Percentiles rank a stretch among this genome's conserved stretches.
Conservation (phyloP, 352 stramenopile genomes). For the Ochromonadaceae sp. region DNA sequence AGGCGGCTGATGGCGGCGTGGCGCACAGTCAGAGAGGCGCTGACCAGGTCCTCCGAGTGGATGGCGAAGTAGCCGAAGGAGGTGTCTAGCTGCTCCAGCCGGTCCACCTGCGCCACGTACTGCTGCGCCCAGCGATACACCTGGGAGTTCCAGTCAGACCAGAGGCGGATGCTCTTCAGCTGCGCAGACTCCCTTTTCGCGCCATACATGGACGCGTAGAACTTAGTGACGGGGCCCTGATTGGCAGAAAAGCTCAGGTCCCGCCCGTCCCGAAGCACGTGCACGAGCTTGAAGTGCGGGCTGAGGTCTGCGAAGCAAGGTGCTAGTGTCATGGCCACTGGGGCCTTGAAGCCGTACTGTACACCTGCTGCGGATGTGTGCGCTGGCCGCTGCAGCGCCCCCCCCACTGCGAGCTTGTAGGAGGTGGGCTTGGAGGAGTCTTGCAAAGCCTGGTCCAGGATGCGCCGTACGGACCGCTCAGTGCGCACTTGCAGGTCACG, state of each 20-base stretch:
- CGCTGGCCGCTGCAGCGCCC: neutral
- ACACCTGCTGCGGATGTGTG: conserved; percentile 3
- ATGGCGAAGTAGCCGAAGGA: conserved; percentile 29
- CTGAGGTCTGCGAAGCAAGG: conserved; percentile 29
- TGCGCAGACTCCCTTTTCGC: neutral
- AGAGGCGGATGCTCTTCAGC: conserved; percentile 30
- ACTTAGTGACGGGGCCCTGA: conserved; percentile 36
- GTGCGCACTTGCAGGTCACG: neutral
- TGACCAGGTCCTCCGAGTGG: conserved; percentile 31
- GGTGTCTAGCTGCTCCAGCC: neutral
- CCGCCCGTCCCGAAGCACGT: conserved; percentile 40
- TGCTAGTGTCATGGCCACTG: conserved; percentile 42
- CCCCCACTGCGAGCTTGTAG: conserved; percentile 5
- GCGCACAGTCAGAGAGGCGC: conserved; percentile 16
- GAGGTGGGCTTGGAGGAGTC: neutral
- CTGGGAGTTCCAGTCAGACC: conserved; percentile 37
- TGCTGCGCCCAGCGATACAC: conserved; percentile 15
- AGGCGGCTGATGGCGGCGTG: conserved; percentile 23
- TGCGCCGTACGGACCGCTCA: neutral
- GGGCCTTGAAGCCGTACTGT: conserved; percentile 42
- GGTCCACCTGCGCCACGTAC: neutral
- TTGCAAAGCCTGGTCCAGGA: neutral
- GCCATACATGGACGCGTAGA: conserved; percentile 27
- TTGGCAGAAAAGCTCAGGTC: conserved; percentile 40
- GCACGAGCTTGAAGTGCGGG: conserved; percentile 33